These are phyloP conservation scores for Talaromyces liani DNA, from an alignment of 495 filamentous ascomycete genomes.

Conservation along the genomic window DNA sequence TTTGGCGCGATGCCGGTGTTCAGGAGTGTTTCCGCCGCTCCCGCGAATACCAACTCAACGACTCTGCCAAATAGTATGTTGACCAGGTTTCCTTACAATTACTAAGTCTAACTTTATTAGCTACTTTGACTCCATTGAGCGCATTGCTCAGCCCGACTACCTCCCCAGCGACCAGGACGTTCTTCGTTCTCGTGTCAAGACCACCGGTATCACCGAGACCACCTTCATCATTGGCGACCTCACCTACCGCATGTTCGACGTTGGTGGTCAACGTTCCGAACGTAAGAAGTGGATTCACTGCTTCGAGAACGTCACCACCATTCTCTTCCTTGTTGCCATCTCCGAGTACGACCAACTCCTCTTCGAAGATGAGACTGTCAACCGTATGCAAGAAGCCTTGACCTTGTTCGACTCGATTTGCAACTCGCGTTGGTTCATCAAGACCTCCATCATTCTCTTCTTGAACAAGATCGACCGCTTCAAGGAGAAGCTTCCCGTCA, in stretches of 20 bases:
- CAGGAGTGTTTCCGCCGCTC: constrained; percentile 94
- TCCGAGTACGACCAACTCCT: constrained; percentile 98
- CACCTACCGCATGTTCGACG: constrained; percentile 99
- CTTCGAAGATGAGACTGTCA: constrained; percentile 80
- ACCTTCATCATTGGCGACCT: constrained; percentile 97
- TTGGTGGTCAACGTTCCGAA: constrained; percentile 96
- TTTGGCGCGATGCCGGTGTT: constrained; percentile 93
- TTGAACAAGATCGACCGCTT: constrained; percentile 99
- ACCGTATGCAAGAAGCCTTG: constrained; percentile 98
- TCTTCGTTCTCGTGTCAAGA: constrained; percentile 95
- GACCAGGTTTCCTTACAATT: neutral
- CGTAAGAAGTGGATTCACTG: constrained; percentile 99
- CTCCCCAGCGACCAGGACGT: constrained; percentile 97
- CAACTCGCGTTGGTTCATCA: constrained; percentile 99
- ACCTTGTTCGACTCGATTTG: constrained; percentile 99
- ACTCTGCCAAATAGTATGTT: constrained; percentile 95
- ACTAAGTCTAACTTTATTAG: constrained; percentile 38
- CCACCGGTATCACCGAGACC: constrained; percentile 98
- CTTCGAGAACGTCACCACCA: constrained; percentile 98
- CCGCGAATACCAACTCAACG: constrained; percentile 94
- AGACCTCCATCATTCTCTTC: constrained; percentile 98
- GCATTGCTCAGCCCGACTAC: constrained; percentile 88
- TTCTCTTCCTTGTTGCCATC: constrained; percentile 97
- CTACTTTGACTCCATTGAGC: constrained; percentile 94
- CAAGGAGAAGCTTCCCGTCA: constrained; percentile 98